A percentile compares a stretch with the other conserved stretches of the same genome.
Conservation (phyloP, 1,284 basidiomycete species). For the Tilletia indica region DNA sequence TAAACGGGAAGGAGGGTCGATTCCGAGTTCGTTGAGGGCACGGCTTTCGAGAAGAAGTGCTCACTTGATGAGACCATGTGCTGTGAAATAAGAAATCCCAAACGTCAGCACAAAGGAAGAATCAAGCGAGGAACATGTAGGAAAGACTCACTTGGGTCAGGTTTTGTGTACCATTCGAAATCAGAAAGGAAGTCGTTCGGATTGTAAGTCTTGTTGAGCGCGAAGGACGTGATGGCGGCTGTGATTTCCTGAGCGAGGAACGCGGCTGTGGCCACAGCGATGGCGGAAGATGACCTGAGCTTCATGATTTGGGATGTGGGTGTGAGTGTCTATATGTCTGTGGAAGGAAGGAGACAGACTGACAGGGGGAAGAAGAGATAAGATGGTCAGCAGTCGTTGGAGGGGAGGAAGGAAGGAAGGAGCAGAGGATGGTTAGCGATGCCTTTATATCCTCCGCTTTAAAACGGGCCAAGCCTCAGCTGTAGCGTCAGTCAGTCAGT, state of each 20-base stretch:
- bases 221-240: neutral
- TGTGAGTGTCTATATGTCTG: too few species aligned
- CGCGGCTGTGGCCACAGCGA: conserved; percentile 2
- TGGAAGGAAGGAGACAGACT: too few species aligned
- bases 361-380: too few species aligned
- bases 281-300: neutral
- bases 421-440: too few species aligned
- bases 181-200: conserved; percentile 35
- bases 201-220: conserved; percentile 5
- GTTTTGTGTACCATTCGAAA: conserved; percentile 43
- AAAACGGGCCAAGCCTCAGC: too few species aligned
- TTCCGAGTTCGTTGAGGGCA: neutral
- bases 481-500: too few species aligned
- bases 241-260: neutral
- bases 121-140: neutral
- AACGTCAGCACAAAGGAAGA: neutral
- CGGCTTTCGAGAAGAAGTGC: neutral
- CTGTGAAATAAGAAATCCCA: neutral
- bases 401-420: too few species aligned
- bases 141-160: conserved; percentile 28
- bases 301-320: too few species aligned
- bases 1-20: neutral
- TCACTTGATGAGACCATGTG: conserved; percentile 3
- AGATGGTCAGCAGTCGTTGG: too few species aligned
- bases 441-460: too few species aligned